Base-by-base conservation (phyloP, 192 early-diverging fungal species). In the Coemansia sp. region DNA sequence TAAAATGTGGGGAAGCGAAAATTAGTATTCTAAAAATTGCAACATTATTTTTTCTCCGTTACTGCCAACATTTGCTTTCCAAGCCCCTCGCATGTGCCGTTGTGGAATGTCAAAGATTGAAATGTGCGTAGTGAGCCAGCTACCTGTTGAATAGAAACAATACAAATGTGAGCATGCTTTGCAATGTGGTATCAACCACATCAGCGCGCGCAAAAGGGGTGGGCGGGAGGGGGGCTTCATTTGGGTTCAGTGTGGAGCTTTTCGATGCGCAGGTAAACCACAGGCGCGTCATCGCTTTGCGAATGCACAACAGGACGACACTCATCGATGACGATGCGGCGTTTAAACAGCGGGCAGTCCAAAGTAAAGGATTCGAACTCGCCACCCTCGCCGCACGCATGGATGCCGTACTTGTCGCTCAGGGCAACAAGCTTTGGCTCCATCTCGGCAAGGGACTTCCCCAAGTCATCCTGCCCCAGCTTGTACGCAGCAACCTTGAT, bases 301-400 rank as follows among this genome's bases (percentile, higher is more conserved):
- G 90, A 92, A 72, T 97, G 94, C 16, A 88, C 78, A 11, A 96
- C 77, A 0, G 78, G 81, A 62, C 93, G 87, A 0, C 84, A 82
- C 60, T 94, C 89, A 35, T 92, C 91, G 18, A 85, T 61, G 5
- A 92, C 84, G 63, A 99, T 91, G 10, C 92, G 85, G 58, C 88
- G 90, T 51, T 89, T 90, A 69, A 96, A 99, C 30, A 99, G 65
- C 4, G 96, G 96, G 64, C 91, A 95, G 66, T 99, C 95, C 41
- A 97, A 70, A 0, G 93, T 94, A 59, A 98, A 86, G 6, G 95
- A 92, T 69, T 99, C 97, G 70, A 92, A 99, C 81, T 99, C 97
- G 30, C 97, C 97, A 61, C 97, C 97, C 80, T 99, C 97, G 36
- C 97, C 97, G 67, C 95, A 97, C 6, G 94, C 85, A 76, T 99